Conservation (phyloP, 2,329 filamentous ascomycete genomes). For the Hypomyces perniciosus region DNA sequence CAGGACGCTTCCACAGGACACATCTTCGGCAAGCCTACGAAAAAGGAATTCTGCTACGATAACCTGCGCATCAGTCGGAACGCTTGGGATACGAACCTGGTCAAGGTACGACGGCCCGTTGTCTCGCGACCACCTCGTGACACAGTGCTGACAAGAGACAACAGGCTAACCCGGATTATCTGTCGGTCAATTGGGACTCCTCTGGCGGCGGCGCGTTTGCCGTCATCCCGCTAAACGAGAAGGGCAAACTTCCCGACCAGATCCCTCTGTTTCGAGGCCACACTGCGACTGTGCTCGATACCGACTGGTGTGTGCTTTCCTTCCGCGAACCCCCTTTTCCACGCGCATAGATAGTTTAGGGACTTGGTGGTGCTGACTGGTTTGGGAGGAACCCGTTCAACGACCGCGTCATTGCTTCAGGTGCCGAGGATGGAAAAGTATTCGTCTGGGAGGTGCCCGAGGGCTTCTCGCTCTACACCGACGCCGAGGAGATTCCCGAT, state of each 20-base stretch:
- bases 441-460: conserved; percentile 95
- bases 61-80: conserved; percentile 96
- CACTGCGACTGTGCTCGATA: conserved; percentile 91
- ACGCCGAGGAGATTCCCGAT: conserved; percentile 77
- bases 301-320: conserved; percentile 67
- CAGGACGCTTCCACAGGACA: conserved; percentile 59
- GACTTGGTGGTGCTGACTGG: conserved; percentile 15
- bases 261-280: conserved; percentile 95
- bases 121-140: background rate
- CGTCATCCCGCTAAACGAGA: conserved; percentile 85
- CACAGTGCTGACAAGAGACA: conserved; percentile 16
- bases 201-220: conserved; percentile 95
- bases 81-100: conserved; percentile 97
- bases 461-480: conserved; percentile 75
- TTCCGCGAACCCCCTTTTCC: background rate
- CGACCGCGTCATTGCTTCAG: conserved; percentile 85
- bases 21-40: conserved; percentile 92
- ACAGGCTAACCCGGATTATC: conserved; percentile 89
- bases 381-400: conserved; percentile 82
- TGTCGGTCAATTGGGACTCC: conserved; percentile 97
- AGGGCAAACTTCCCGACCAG: conserved; percentile 83
- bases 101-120: conserved; percentile 66
- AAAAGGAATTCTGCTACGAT: conserved; percentile 98
- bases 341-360: background rate
- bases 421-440: conserved; percentile 93